Conservation (phyloP, 2,329 filamentous ascomycete species). For the Fusarium hostae region DNA sequence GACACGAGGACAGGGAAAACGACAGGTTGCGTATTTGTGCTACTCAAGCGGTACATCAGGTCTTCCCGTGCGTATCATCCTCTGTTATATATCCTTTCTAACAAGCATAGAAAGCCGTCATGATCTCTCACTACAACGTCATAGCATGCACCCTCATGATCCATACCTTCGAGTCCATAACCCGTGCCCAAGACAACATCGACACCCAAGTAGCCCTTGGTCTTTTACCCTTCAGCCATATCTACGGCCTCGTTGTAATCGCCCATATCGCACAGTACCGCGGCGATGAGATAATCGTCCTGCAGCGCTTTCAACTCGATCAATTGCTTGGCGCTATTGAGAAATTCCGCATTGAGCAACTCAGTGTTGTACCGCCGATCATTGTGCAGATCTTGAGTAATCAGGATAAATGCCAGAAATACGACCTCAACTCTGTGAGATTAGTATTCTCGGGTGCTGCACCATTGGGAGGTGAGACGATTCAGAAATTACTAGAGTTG, state of each 20-base stretch:
- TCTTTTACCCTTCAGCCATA: conserved; percentile 82
- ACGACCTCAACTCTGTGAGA: conserved; percentile 27
- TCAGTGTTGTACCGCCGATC: conserved; percentile 33
- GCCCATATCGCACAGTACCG: conserved; percentile 73
- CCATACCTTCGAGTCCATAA: conserved; percentile 57
- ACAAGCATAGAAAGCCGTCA: conserved; percentile 76
- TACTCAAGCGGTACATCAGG: conserved; percentile 85
- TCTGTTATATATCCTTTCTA: accelerated
- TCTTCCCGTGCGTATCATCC: conserved; percentile 64
- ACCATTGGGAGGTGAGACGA: conserved; percentile 76
- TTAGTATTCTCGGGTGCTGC: conserved; percentile 61
- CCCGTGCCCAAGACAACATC: conserved; percentile 49
- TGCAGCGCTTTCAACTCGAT: conserved; percentile 79
- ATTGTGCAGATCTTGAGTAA: conserved; percentile 22
- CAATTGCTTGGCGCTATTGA: conserved; percentile 58
- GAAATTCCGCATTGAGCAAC: conserved; percentile 32
- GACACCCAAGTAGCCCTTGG: conserved; percentile 66
- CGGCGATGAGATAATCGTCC: conserved; percentile 77
- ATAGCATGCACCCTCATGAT: conserved; percentile 78
- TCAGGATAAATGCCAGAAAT: conserved; percentile 18
- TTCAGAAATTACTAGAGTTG: conserved; percentile 68
- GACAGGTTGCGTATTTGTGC: conserved; percentile 79
- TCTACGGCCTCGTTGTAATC: conserved; percentile 80
- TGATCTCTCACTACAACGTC: conserved; percentile 83
- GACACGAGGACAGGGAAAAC: conserved; percentile 71